Conservation (phyloP, 176 grass and related monocot species). For the Elaeis guineensis region DNA sequence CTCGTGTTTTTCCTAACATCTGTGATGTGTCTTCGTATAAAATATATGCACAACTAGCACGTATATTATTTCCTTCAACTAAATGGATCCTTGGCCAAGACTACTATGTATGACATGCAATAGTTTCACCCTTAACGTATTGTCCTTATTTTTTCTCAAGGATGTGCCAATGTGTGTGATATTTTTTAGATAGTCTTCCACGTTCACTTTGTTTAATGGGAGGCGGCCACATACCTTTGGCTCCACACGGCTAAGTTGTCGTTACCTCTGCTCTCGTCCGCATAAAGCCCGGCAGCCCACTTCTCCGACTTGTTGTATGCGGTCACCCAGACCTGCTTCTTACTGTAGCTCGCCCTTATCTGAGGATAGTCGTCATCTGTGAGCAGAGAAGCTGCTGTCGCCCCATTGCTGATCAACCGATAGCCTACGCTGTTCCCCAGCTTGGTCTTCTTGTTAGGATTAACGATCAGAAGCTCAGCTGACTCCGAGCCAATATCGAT, state of each 20-base stretch:
- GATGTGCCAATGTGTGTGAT: too few species aligned
- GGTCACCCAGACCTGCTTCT: constrained; percentile 73
- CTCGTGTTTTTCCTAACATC: too few species aligned
- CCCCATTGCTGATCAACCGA: constrained; percentile 29
- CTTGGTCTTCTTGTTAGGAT: constrained; percentile 48
- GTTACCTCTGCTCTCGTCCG: constrained; percentile 61
- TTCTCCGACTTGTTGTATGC: constrained; percentile 58
- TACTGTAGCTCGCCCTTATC: constrained; percentile 48
- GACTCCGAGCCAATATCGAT: constrained; percentile 26
- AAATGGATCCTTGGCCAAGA: too few species aligned
- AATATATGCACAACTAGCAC: too few species aligned
- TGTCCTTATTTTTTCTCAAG: too few species aligned
- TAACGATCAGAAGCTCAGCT: constrained; percentile 54
- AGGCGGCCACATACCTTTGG: constrained; percentile 16
- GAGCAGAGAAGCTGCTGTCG: constrained; percentile 49
- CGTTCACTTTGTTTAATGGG: too few species aligned
- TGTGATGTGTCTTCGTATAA: too few species aligned
- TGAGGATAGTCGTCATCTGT: constrained; percentile 65
- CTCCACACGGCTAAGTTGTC: constrained; percentile 54
- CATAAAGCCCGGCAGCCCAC: constrained; percentile 68
- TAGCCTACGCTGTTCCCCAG: constrained; percentile 64
- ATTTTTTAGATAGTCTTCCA: too few species aligned
- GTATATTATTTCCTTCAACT: too few species aligned
- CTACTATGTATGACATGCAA: too few species aligned
- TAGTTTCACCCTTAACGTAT: too few species aligned